phyloP scores from a whole-genome alignment of 139 green algal species.

The Coccomyxa sp. region DNA sequence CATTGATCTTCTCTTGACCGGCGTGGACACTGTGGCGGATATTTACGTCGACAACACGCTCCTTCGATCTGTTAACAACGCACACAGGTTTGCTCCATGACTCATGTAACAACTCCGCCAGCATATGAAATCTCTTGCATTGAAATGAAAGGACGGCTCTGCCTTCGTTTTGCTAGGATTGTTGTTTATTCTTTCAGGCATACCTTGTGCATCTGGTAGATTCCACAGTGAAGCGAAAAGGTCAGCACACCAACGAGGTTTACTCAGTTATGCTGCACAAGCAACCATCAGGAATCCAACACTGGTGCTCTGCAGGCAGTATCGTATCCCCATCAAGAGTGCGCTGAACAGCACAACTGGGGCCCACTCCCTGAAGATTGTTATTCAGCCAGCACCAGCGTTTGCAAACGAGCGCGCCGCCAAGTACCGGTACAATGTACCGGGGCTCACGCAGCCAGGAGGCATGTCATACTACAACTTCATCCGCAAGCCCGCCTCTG shows the following conservation, averaged over 20 bases:
- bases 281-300: too few relatives aligned
- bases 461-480: constrained; percentile 59
- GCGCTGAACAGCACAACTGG: background rate
- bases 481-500: constrained; percentile 61
- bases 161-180: too few relatives aligned
- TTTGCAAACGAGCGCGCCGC: constrained; percentile 2
- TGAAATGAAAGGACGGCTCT: background rate
- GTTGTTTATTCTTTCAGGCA: too few relatives aligned
- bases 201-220: too few relatives aligned
- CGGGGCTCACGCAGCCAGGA: constrained; percentile 1
- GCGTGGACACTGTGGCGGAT: constrained; percentile 42
- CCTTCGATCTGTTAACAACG: constrained; percentile 30
- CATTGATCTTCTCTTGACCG: constrained; percentile 31
- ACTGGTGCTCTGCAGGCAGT: constrained; percentile 10
- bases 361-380: constrained; percentile 1
- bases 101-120: constrained; percentile 8
- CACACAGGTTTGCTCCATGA: constrained; percentile 31
- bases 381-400: constrained; percentile 9
- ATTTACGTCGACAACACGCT: constrained; percentile 42
- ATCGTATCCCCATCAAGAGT: constrained; percentile 7
- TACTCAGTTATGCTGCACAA: too few relatives aligned
- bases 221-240: too few relatives aligned
- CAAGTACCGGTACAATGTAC: constrained; percentile 29
- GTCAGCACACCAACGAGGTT: too few relatives aligned
- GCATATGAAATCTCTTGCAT: background rate